Base-by-base conservation (phyloP, 768 basidiomycete species). In the Lepiota subincarnata region DNA sequence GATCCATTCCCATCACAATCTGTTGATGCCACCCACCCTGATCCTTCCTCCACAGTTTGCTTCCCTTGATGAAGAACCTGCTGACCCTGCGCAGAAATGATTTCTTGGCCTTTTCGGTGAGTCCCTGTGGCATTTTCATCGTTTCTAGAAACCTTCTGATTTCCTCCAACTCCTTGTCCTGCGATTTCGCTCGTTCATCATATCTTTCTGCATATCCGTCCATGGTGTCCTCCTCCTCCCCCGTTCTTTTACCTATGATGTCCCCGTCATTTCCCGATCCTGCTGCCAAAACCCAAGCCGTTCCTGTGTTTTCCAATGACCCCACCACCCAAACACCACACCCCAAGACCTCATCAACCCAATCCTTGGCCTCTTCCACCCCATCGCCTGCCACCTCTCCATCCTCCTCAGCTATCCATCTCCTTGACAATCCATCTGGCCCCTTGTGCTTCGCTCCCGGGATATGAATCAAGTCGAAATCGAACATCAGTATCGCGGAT, bases 391-490 rank as follows among this genome's bases (percentile, higher is more conserved):
- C 19, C 24, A 11, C 36, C 8, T 45, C 18, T 14, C 1, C 18
- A 47, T 59, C 37, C 5, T 59, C 31, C 31, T 63, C 61, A 11
- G 35, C 4, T 56, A 24, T 62, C 62, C 51, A 45, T 8, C 62
- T 50, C 34, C 68, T 51, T 6, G 73, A 76, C 8, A 77, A 50
- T 0, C 61, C 73, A 64, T 76, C 76, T 1, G 73, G 68, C 10
- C 65, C 73, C 42, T 49, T 48, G 46, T 69, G 68, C 3, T 55
- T 59, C 0, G 59, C 56, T 6, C 61, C 75, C 0, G 70, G 71
- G 0, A 76, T 65, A 53, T 77, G 74, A 1, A 60, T 39, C 0
- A 78, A 50, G 12, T 55, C 59, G 48, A 78, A 76, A 42, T 69
- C 53, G 41, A 72, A 76, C 14, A 70, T 35, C 2, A 71, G 50